Conservation (phyloP, 768 basidiomycete species). For the Rhizopogon roseolus region DNA sequence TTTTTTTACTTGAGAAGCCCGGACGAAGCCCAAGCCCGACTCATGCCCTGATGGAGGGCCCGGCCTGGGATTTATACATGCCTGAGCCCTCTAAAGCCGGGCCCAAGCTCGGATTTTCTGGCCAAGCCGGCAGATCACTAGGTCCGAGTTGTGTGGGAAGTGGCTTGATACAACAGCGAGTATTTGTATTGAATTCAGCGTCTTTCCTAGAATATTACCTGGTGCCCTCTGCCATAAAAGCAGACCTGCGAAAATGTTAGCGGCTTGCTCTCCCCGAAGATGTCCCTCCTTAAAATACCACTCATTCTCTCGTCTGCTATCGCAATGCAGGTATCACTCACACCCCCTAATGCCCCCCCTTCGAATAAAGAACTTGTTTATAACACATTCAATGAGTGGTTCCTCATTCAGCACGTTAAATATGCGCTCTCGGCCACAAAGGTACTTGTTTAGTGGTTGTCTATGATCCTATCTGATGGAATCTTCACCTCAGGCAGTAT, state of each 20-base stretch:
- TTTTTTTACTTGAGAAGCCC: too few species aligned
- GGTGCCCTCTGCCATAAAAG: not conserved
- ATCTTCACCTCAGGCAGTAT: not conserved
- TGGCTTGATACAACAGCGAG: too few species aligned
- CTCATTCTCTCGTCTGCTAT: conserved; percentile 37
- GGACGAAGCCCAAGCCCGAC: too few species aligned
- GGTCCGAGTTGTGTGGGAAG: too few species aligned
- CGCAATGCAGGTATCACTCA: conserved; percentile 36
- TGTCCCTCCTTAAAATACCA: conserved; percentile 35
- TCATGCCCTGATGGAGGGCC: too few species aligned
- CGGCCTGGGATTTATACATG: too few species aligned
- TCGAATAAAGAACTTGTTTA: conserved; percentile 26
- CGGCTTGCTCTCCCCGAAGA: conserved; percentile 5
- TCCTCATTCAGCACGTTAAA: not conserved
- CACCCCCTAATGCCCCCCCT: conserved; percentile 39
- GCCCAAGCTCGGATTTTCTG: too few species aligned
- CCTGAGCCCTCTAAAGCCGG: too few species aligned
- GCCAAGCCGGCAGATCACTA: too few species aligned
- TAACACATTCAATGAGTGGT: not conserved
- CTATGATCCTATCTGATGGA: not conserved
- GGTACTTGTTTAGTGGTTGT: not conserved
- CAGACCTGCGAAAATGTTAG: too few species aligned
- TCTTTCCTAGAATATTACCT: not conserved
- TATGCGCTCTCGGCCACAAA: not conserved
- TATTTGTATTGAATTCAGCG: too few species aligned